phyloP scores from a whole-genome alignment of 139 green algal genomes.

The Chlamydomonas schloesseri region DNA sequence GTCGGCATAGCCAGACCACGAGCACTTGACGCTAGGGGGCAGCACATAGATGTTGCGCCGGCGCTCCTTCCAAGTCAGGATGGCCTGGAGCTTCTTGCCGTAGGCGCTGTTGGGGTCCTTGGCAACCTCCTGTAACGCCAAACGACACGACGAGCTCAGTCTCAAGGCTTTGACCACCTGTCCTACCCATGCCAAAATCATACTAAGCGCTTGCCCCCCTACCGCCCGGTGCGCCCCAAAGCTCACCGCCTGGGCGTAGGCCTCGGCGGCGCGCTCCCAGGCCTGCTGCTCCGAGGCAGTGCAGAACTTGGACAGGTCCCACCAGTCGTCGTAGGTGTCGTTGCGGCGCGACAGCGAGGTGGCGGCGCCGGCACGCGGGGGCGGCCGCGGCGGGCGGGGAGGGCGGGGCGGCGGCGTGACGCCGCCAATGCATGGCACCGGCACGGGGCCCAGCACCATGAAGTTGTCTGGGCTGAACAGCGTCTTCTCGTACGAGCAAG shows the following conservation, averaged over 20 bases:
- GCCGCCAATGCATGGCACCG: neutral
- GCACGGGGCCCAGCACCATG: neutral
- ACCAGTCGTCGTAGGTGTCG: neutral
- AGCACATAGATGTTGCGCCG: slow-evolving; percentile 29
- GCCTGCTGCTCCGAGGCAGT: neutral
- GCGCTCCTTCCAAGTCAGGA: neutral
- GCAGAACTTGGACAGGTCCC: neutral
- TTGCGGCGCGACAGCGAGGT: neutral
- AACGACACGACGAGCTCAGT: no score
- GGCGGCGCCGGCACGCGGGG: no score
- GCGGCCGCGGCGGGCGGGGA: no score
- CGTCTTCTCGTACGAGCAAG: neutral
- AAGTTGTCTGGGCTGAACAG: neutral
- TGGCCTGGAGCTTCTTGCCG: neutral
- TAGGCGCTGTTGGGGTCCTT: neutral
- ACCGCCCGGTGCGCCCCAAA: no score
- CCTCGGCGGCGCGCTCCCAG: neutral
- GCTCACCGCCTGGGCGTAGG: neutral
- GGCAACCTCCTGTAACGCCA: neutral
- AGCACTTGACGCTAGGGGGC: neutral
- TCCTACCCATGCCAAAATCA: no score
- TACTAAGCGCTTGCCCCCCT: no score
- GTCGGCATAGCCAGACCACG: slow-evolving; percentile 1
- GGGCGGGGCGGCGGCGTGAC: neutral
- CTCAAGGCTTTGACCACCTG: no score